Base-by-base conservation (phyloP, 2,329 filamentous ascomycete species). In the Pseudogymnoascus sp. region DNA sequence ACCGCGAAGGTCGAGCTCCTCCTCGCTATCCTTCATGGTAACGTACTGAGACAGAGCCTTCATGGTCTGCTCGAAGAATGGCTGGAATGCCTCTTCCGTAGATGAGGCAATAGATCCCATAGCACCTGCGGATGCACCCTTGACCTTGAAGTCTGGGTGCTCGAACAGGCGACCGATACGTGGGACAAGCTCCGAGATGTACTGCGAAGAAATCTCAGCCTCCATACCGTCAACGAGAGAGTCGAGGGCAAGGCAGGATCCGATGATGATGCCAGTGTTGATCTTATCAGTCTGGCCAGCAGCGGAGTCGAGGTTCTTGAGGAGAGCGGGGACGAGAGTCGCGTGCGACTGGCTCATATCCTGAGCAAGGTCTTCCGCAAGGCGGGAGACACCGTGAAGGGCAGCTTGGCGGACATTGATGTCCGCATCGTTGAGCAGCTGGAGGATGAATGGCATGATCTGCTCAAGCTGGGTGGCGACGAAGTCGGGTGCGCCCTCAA, bases 401-500 rank as follows among this genome's bases (percentile, higher is more conserved):
- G 94, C 88, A 58, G 93, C 91, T 73, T 91, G 89, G 63, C 94
- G 86, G 62, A 99, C 94, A 68, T 86, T 86, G 67, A 85, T 81
- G 67, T 95, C 89, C n/a, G 83, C 79, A 71, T 99, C 94, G 71
- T 91, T 82, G 38, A 99, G 84, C 7, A 97, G 82, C 70, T 85
- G 86, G 62, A 97, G 81, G 62, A 97, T 86, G 67, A 90, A 81
- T 57, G 94, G 94, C 73, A 97, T 84, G 66, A 97, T 88, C 66
- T 88, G 83, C 70, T 88, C 82, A 64, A 97, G 84, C 76, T 99
- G 94, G 18, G 92, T 96, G 65, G 90, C 91, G 70, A 97, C 91
- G 76, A 97, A 99, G 74, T 99, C 94, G 14, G 94, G 94, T 30
- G 94, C 93, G 68, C 94, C 94, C 79, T 97, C 94, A 60, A 96